These are phyloP conservation scores for Pythium rishiriense DNA, from an alignment of 352 stramenopile genomes.

Conservation along the genomic window DNA sequence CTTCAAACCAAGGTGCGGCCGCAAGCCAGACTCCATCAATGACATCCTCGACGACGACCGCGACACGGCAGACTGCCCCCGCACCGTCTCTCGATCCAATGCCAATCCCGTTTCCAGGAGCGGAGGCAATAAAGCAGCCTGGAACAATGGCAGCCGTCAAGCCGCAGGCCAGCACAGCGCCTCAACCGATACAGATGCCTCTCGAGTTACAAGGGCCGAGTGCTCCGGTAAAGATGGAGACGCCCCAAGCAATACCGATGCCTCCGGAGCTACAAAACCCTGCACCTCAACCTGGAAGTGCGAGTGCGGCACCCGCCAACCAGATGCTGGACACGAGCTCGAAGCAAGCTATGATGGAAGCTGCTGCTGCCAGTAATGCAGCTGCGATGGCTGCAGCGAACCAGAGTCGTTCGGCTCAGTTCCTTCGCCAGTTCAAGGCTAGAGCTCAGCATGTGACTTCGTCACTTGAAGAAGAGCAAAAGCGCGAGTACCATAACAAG, in stretches of 20 bases:
- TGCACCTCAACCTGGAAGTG: background rate
- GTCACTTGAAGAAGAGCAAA: constrained; percentile 76
- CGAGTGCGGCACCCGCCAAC: constrained; percentile 1
- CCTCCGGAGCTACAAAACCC: constrained; percentile 30
- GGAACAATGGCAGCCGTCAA: background rate
- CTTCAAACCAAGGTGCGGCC: constrained; percentile 6
- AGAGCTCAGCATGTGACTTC: constrained; percentile 80
- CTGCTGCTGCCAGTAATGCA: constrained; percentile 22
- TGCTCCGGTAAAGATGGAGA: constrained; percentile 33
- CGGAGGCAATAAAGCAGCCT: constrained; percentile 37
- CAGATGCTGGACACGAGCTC: constrained; percentile 2
- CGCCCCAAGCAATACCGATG: constrained; percentile 32
- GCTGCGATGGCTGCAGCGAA: constrained; percentile 35
- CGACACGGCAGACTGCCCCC: constrained; percentile 8
- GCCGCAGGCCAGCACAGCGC: constrained; percentile 3
- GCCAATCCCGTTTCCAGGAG: constrained; percentile 63
- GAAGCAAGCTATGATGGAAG: constrained; percentile 22
- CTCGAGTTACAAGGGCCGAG: constrained; percentile 52
- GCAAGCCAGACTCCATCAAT: constrained; percentile 29
- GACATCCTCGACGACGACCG: constrained; percentile 18
- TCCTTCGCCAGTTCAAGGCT: constrained; percentile 80
- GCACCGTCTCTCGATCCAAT: constrained; percentile 26
- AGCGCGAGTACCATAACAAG: constrained; percentile 84
- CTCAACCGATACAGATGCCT: constrained; percentile 79
- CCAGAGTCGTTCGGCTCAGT: constrained; percentile 75